Evolutionary conservation across 148 eudicot genomes (phyloP), one percentile per base, ranked within the genome.

Genomic region (Beta vulgaris): DNA sequence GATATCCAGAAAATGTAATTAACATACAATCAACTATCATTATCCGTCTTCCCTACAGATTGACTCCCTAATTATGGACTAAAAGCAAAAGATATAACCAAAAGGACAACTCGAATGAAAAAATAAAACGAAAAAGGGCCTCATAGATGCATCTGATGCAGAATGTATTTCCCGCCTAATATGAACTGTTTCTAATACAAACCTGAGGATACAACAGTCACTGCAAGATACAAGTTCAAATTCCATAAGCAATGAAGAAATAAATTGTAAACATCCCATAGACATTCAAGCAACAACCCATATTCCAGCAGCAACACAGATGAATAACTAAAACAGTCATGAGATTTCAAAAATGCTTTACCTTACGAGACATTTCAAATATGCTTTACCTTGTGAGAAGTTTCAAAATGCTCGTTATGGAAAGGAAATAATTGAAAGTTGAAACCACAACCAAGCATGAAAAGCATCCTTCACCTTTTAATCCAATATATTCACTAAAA

Each of bases 81-180:
- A 46, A 25, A 65, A 36, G 19, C 28, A 23, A 54, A 54, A 49
- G 2, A n/a, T n/a, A n/a, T n/a, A n/a, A n/a, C n/a, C n/a, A n/a
- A n/a, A n/a, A n/a, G n/a, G n/a, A n/a, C n/a, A 48, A 48, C 25
- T 44, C 46, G 19, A 26, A 73, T n/a, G 37, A 71, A 5, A 72
- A 61, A n/a, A 59, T 34, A 26, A 46, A 31, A 60, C 8, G 39
- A 54, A 59, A 73, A 73, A 46, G 13, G 53, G 63, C 60, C 3
- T 23, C 6, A 37, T 54, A 36, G 14, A 19, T 26, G 64, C 16
- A 60, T 11, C 31, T 72, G 25, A 58, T 23, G 37, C 61, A 37
- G 5, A 55, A 25, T 2, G 7, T 4, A 28, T 31, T 26, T 25
- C 35, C 75, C 31, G 35, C 26, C 61, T 32, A 36, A 34, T 39